Evolutionary conservation across 106 monocot genomes (phyloP), one percentile per base, ranked within the genome.

Genomic region (Gastrodia elata): DNA sequence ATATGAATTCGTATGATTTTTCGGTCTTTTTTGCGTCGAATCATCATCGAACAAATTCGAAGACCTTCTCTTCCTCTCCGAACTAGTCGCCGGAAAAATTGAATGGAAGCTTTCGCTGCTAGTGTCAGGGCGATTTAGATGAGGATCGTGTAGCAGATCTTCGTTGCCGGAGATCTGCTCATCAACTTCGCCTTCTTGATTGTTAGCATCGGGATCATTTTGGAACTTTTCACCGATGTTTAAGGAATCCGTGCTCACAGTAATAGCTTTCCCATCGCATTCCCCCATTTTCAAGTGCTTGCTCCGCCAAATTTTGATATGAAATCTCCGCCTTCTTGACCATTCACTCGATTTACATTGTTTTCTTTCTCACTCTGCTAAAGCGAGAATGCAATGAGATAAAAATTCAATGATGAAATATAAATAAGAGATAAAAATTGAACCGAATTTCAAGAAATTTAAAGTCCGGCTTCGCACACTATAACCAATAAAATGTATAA

Each of bases 61-160:
- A 18, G 37, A 36, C n/a, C 36, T 38, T 67, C 8, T 67, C 67
- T 67, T 67, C 67, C 67, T 67, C 37, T 67, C 67, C 20, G 67
- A 36, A 67, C 34, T 67, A 36, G 38, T 67, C 32, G 30, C 14
- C 6, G 67, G 38, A 38, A 20, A 36, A 67, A 20, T 67, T 67
- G 16, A 67, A 18, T 4, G 67, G 67, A 35, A 38, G 6, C n/a
- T 5, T 52, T 67, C 37, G 20, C 34, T 38, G 37, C 11, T 33
- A 38, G 35, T 22, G 3, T 5, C 8, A 35, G 8, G 65, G 35
- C 5, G 35, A 65, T 34, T 24, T 33, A 15, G 32, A 4, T 35
- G 26, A 13, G 65, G 34, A 33, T 2, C 16, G 35, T 32, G 16
- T 14, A 16, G 35, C 6, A 35, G 5, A n/a, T 67, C 37, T 36